Base-by-base conservation (phyloP, 345 rosid species). In the Trapa incisa region DNA sequence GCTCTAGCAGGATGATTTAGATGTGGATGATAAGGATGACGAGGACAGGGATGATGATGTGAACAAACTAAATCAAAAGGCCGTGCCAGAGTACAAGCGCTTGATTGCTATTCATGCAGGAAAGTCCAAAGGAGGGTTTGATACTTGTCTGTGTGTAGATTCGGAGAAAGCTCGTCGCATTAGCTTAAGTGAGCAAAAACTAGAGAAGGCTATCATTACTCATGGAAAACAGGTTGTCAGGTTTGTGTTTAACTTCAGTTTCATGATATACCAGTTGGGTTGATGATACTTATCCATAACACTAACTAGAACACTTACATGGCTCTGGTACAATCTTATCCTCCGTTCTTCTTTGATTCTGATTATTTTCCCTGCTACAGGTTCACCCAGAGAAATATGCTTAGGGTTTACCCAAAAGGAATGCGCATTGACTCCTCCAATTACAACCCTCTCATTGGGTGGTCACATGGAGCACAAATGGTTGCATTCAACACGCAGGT, bases 391-490 rank as follows among this genome's bases (percentile, higher is more conserved):
- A 66, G 83, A 71, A 92, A 92, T 70, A 69, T 92, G 57, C 87
- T 92, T 13, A 79, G 98, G 74, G 83, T 92, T 39, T 92, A 92
- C 65, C 98, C 98, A 0, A 90, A 92, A 77, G 96, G 98, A 61
- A 81, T 71, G n/a, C 94, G 98, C 32, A 72, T 92, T 52, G 71
- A 83, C 74, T 92, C 98, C 41, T 88, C 98, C 56, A 92, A 92
- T 73, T 92, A 89, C 77, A 89, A 90, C 66, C 98, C 98, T 0
- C 74, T 90, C 0, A 80, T 86, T 70, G 98, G 83, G 2, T 90
- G 98, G 98, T 86, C 83, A 68, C 97, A 90, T 74, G 98, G 98
- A 64, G 97, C 97, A 83, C 98, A 92, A 80, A 92, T 92, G 98
- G 97, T 92, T 72, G 98, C 98, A 68, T 92, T 92, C 69, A 92